These are phyloP conservation scores for Eimeria acervulina DNA, from an alignment of 169 alveolate species.

Conservation along the genomic window DNA sequence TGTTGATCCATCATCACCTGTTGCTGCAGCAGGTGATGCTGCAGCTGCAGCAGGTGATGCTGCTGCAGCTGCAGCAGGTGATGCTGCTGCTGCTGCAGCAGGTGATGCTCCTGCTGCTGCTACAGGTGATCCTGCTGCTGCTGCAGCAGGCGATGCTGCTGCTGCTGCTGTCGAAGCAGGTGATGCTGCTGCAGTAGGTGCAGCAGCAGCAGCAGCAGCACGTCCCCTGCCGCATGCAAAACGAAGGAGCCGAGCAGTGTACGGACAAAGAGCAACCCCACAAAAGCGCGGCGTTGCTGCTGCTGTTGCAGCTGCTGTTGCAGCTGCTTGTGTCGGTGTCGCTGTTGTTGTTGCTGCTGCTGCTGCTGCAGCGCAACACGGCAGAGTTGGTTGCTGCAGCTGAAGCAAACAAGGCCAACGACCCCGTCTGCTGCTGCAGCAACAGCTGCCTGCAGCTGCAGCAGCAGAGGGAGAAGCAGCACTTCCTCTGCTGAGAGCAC, in stretches of 20 bases:
- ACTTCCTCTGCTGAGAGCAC: background rate
- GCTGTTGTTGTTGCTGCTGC: background rate
- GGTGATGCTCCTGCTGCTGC: conserved; percentile 48
- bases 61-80: no score
- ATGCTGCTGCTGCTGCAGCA: no score
- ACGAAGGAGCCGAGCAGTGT: background rate
- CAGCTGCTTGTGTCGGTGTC: no score
- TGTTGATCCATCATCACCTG: no score
- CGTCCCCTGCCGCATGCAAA: conserved; percentile 22
- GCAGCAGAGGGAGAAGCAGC: conserved; percentile 44
- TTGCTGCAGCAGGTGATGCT: no score
- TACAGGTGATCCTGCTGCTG: no score
- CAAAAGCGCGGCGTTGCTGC: background rate
- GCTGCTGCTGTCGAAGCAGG: background rate
- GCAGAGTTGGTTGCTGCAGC: conserved; percentile 47
- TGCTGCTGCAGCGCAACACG: conserved; percentile 9
- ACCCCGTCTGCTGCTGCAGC: conserved; percentile 34
- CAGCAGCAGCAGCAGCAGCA: conserved; percentile 26
- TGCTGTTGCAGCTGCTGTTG: conserved; percentile 28
- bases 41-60: no score
- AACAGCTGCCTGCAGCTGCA: conserved; percentile 21
- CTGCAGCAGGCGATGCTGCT: background rate
- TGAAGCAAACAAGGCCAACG: conserved; percentile 33
- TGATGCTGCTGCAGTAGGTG: background rate
- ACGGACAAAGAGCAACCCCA: conserved; percentile 25